Percentiles rank a stretch among this genome's conserved stretches.
These are phyloP conservation scores for Agrostemma githago DNA, from an alignment of 148 eudicot species.

Conservation along the genomic window DNA sequence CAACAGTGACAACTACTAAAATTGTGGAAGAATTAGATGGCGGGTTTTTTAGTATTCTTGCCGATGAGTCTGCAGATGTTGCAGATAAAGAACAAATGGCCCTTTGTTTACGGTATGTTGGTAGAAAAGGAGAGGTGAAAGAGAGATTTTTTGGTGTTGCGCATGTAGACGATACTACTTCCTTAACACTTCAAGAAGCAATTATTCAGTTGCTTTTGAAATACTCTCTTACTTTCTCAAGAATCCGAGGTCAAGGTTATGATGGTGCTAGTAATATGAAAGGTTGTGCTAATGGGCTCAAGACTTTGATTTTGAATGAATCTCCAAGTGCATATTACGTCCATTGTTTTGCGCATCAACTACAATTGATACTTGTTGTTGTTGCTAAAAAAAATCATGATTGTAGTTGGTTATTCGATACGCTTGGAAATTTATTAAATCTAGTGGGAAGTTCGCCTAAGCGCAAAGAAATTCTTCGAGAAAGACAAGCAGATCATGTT, in stretches of 20 bases:
- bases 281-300: neutral
- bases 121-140: neutral
- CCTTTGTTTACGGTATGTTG: neutral
- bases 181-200: neutral
- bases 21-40: constrained; percentile 6
- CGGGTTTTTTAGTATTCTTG: neutral
- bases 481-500: neutral
- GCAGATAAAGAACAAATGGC: constrained; percentile 10
- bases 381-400: neutral
- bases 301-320: neutral
- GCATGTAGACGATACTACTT: neutral
- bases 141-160: neutral
- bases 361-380: neutral
- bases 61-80: too few species aligned
- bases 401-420: too few species aligned
- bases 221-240: neutral
- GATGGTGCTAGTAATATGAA: neutral
- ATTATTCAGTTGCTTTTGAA: neutral
- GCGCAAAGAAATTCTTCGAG: neutral
- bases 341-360: neutral
- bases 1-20: neutral
- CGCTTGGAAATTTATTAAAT: neutral
- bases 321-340: too few species aligned
- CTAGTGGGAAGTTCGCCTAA: neutral
- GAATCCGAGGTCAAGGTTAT: neutral